These are phyloP conservation scores for Sisymbrium altissimum DNA, from an alignment of 345 rosid species.

Conservation along the genomic window DNA sequence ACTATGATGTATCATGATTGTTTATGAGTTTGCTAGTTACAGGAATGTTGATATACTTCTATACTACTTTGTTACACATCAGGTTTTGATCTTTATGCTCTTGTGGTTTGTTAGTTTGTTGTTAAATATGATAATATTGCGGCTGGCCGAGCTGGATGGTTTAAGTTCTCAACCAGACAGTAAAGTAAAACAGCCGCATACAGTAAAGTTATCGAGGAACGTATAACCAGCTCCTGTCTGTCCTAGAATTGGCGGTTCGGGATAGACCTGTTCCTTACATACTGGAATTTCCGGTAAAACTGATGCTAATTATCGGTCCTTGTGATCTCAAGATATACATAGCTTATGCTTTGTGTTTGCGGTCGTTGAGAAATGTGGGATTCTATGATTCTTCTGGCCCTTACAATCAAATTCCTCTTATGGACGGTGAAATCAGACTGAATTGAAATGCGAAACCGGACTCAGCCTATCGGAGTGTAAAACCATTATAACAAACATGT, in stretches of 20 bases:
- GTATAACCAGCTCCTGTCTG: constrained; percentile 72
- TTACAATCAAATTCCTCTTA: not conserved
- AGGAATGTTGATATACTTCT: constrained; percentile 19
- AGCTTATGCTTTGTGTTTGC: not conserved
- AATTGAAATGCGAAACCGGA: not conserved
- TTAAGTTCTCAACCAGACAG: constrained; percentile 60
- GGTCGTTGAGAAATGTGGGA: not conserved
- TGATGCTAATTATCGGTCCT: not conserved
- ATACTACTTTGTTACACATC: not conserved
- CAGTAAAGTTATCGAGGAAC: constrained; percentile 34
- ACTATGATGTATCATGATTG: constrained; percentile 30
- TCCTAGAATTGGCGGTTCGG: constrained; percentile 47
- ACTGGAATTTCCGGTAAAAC: not conserved
- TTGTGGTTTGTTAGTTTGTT: not conserved
- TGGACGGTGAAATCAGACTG: not conserved
- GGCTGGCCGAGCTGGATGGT: constrained; percentile 97
- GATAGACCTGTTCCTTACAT: constrained; percentile 59
- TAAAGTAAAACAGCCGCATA: constrained; percentile 80
- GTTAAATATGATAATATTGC: constrained; percentile 34
- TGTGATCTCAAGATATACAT: not conserved
- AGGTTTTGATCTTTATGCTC: not conserved
- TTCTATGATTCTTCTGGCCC: not conserved
- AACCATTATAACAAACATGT: not conserved
- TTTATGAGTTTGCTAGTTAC: constrained; percentile 23
- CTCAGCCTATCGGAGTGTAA: not conserved